Percentiles rank a stretch among this genome's conserved stretches.
Conservation (phyloP, 73 alveolate species). For the Paramecium sonneborni region DNA sequence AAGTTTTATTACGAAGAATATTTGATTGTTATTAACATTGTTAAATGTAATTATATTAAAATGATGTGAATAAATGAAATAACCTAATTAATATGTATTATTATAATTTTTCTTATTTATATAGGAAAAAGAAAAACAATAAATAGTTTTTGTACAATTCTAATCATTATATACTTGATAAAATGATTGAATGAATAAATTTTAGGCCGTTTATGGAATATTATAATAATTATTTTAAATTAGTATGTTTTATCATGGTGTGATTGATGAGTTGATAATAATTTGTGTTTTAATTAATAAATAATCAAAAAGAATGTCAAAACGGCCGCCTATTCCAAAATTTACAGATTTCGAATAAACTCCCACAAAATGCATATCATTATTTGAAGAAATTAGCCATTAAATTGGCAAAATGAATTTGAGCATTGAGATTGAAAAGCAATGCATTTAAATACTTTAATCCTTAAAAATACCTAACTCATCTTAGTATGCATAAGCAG, state of each 20-base stretch:
- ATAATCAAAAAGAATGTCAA: neutral
- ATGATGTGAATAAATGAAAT: too few relatives aligned
- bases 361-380: neutral
- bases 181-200: too few relatives aligned
- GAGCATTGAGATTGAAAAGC: neutral
- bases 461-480: neutral
- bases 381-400: neutral
- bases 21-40: too few relatives aligned
- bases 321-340: conserved; percentile 3
- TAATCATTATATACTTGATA: too few relatives aligned
- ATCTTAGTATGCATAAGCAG: neutral
- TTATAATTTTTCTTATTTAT: too few relatives aligned
- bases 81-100: too few relatives aligned
- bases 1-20: too few relatives aligned
- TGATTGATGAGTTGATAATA: neutral
- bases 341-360: neutral
- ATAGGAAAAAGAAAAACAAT: too few relatives aligned
- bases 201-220: too few relatives aligned
- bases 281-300: neutral
- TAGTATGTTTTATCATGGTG: neutral
- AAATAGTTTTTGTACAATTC: too few relatives aligned
- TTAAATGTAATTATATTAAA: too few relatives aligned
- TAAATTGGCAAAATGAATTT: neutral
- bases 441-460: neutral
- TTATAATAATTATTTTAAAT: too few relatives aligned